Percentiles rank a stretch among this genome's conserved stretches.
These are phyloP conservation scores for Xylaria multiplex DNA, from an alignment of 2,329 filamentous ascomycete species.

Conservation along the genomic window DNA sequence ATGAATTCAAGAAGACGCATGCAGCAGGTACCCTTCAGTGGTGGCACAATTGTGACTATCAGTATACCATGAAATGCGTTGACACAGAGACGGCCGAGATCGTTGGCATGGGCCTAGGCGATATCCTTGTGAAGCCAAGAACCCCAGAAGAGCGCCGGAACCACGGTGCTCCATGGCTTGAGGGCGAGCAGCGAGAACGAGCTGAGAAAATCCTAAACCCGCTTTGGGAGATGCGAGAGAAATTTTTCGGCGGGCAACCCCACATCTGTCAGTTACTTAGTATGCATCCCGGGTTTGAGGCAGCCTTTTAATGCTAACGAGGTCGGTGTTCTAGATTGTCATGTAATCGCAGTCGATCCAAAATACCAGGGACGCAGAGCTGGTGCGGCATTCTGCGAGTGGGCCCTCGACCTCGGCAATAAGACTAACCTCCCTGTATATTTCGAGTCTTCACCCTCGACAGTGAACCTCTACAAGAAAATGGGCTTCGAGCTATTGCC, in stretches of 20 bases:
- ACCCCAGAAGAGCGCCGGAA: slow-evolving; percentile 19
- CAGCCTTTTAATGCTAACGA: neutral
- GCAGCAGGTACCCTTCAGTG: slow-evolving; percentile 18
- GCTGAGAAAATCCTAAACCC: slow-evolving; percentile 22
- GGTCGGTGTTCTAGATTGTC: slow-evolving; percentile 12
- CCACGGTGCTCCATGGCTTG: slow-evolving; percentile 21
- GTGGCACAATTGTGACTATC: slow-evolving; percentile 23
- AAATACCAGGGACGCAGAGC: slow-evolving; percentile 20
- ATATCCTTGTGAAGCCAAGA: slow-evolving; percentile 23
- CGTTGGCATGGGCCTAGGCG: slow-evolving; percentile 22
- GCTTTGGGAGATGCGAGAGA: slow-evolving; percentile 24
- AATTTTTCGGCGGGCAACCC: slow-evolving; percentile 17
- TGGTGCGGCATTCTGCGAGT: slow-evolving; percentile 21
- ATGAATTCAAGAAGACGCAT: slow-evolving; percentile 16
- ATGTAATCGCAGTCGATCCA: slow-evolving; percentile 25
- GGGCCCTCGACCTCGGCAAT: slow-evolving; percentile 13
- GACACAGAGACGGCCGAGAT: slow-evolving; percentile 23
- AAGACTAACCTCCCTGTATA: slow-evolving; percentile 17
- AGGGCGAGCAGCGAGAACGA: slow-evolving; percentile 24
- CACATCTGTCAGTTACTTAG: slow-evolving; percentile 22
- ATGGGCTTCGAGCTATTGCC: slow-evolving; percentile 21
- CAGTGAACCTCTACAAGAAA: slow-evolving; percentile 22
- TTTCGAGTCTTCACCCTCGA: slow-evolving; percentile 24
- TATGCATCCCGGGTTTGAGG: neutral
- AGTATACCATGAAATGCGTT: slow-evolving; percentile 23